A percentile compares a stretch with the other conserved stretches of the same genome.
Evolutionary conservation across 768 basidiomycete species (phyloP).

Genomic region (Trametes sanguinea): DNA sequence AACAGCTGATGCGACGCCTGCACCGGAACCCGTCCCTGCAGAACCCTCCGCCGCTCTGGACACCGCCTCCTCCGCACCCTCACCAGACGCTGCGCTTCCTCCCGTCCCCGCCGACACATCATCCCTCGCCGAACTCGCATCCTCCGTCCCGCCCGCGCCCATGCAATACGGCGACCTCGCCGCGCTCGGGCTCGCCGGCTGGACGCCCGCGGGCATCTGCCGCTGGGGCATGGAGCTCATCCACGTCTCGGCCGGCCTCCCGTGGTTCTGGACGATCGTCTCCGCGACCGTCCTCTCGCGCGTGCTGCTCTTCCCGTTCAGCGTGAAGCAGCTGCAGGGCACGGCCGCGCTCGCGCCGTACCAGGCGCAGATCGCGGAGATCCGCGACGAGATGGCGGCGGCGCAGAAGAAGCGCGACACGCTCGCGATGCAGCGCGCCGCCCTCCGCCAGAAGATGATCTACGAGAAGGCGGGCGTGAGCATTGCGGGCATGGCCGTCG

Average conservation of each 20-base stretch:
- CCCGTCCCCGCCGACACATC: slow-evolving; percentile 11
- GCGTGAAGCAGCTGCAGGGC: slow-evolving; percentile 57
- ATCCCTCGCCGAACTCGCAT: slow-evolving; percentile 14
- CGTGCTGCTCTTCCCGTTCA: slow-evolving; percentile 58
- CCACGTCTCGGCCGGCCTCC: slow-evolving; percentile 68
- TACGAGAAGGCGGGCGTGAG: slow-evolving; percentile 68
- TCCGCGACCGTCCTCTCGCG: slow-evolving; percentile 64
- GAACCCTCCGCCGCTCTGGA: slow-evolving; percentile 19
- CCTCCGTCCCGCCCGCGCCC: slow-evolving; percentile 36
- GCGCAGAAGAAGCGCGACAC: slow-evolving; percentile 39
- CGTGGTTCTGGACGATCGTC: slow-evolving; percentile 86
- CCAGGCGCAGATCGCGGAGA: slow-evolving; percentile 56
- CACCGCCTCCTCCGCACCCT: neutral
- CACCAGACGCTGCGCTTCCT: slow-evolving; percentile 13
- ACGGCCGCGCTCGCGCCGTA: slow-evolving; percentile 61
- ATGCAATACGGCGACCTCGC: slow-evolving; percentile 75
- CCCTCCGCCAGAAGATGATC: slow-evolving; percentile 50
- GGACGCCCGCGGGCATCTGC: slow-evolving; percentile 66
- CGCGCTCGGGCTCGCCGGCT: slow-evolving; percentile 61
- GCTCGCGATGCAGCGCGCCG: slow-evolving; percentile 43
- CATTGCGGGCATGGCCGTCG: slow-evolving; percentile 53
- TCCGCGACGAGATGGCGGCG: slow-evolving; percentile 49
- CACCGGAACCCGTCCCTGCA: slow-evolving; percentile 9
- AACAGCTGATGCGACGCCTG: neutral
- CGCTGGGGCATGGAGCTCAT: slow-evolving; percentile 66